Conservation (phyloP, 345 rosid genomes). For the Arabidopsis suecica region DNA sequence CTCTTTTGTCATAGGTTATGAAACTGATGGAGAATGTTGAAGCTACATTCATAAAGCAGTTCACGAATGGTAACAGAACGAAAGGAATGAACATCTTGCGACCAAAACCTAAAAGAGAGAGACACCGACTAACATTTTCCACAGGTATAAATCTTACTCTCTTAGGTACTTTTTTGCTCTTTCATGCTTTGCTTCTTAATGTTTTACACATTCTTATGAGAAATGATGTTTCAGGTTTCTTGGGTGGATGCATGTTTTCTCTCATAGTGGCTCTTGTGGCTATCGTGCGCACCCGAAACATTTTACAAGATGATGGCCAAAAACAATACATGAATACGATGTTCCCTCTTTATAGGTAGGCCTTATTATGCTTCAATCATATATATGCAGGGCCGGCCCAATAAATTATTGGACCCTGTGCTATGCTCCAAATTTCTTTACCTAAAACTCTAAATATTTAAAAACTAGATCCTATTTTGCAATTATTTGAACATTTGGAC, state of each 20-base stretch:
- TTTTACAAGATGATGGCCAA: conserved; percentile 44
- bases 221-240: conserved; percentile 52
- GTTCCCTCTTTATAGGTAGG: conserved; percentile 72
- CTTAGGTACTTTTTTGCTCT: background rate
- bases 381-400: too few species aligned
- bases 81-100: conserved; percentile 63
- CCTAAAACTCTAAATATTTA: too few species aligned
- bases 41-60: conserved; percentile 67
- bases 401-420: too few species aligned
- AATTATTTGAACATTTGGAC: too few species aligned
- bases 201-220: background rate
- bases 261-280: conserved; percentile 54
- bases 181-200: background rate
- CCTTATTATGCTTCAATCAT: background rate
- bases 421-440: too few species aligned
- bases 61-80: conserved; percentile 65
- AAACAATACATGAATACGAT: conserved; percentile 56
- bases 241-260: conserved; percentile 61
- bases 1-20: conserved; percentile 46
- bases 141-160: conserved; percentile 51
- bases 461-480: too few species aligned
- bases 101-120: conserved; percentile 59
- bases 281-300: conserved; percentile 48
- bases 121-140: conserved; percentile 64
- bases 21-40: conserved; percentile 64